Evolutionary conservation across 352 stramenopile species (phyloP), one percentile per base, ranked within the genome.

Genomic region (Globisporangium yorkense): DNA sequence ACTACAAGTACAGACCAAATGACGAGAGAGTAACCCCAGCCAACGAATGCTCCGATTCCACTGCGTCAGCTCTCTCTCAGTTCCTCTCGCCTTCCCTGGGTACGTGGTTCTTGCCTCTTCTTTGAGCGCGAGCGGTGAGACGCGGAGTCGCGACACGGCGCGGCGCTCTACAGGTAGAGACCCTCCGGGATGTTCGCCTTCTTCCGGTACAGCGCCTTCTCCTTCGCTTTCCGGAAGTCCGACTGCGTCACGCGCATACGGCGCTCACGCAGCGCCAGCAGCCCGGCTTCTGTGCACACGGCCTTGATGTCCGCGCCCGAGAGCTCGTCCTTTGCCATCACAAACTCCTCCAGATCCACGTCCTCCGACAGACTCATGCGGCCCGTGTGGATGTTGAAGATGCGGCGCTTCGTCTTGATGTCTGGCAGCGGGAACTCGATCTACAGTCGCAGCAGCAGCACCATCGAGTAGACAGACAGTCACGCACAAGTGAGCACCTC

Each of bases 401-500:
- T 99, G 67, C 98, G 96, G 35, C 97, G 82, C 84, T 99, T 99
- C 18, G 97, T 99, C 74, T 99, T 99, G 56, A 98, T 96, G 63
- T 99, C 97, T 18, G 98, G 98, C 46, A 99, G 77, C 16, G 98
- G 98, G 71, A 99, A 99, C 78, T 99, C 97, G 78, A 99, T 99
- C 90, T 94, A 7, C 39, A 53, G 1, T 20, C 15, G 10, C 45
- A 41, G 60, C 50, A 66, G 35, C 15, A 61, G 31, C 21, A 51
- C 1, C 48, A 44, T 18, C 24, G 31, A 20, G 16, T 27, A 27
- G 1, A 27, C 18, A 60, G 47, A 8, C 51, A 57, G 8, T 40
- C 43, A 33, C 7, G 40, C 4, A 43, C 5, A 13, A 56, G 43
- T 48, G 43, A 48, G 43, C 5, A 10, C 10, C 13, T 43, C 37